Evolutionary conservation across 1,139 yeast genomes (phyloP).

Genomic region (Suhomyces kunorum): DNA sequence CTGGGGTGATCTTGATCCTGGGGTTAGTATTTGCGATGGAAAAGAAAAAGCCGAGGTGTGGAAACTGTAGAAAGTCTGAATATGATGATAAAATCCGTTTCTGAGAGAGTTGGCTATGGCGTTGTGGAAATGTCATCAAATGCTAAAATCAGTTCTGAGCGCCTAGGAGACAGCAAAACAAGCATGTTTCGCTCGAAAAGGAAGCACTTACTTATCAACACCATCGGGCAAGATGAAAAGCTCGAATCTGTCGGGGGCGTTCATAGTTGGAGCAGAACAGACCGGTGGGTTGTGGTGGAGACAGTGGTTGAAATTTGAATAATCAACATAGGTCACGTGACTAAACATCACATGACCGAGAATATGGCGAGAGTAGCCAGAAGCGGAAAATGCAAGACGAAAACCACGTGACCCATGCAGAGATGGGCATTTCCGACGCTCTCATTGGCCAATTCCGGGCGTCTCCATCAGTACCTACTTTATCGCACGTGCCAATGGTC

Average conservation of each 20-base stretch:
- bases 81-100: neutral
- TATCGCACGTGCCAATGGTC: neutral
- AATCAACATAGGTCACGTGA: conserved; percentile 2
- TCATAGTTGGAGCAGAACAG: conserved; percentile 49
- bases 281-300: neutral
- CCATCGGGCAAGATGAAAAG: conserved; percentile 97
- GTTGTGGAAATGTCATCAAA: neutral
- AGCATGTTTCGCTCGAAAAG: neutral
- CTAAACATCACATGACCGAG: neutral
- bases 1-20: conserved; percentile 84
- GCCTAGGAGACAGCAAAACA: neutral
- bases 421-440: neutral
- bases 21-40: conserved; percentile 19
- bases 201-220: conserved; percentile 66
- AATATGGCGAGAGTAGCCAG: neutral
- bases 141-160: neutral
- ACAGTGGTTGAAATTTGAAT: conserved; percentile 1
- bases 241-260: conserved; percentile 99
- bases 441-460: neutral
- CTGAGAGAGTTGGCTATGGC: neutral
- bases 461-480: neutral
- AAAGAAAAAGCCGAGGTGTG: too few species aligned
- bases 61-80: too few species aligned
- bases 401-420: conserved; percentile 1
- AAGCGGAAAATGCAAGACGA: neutral